These are phyloP conservation scores for Phytopythium delawarense DNA, from an alignment of 352 stramenopile genomes.

Conservation along the genomic window DNA sequence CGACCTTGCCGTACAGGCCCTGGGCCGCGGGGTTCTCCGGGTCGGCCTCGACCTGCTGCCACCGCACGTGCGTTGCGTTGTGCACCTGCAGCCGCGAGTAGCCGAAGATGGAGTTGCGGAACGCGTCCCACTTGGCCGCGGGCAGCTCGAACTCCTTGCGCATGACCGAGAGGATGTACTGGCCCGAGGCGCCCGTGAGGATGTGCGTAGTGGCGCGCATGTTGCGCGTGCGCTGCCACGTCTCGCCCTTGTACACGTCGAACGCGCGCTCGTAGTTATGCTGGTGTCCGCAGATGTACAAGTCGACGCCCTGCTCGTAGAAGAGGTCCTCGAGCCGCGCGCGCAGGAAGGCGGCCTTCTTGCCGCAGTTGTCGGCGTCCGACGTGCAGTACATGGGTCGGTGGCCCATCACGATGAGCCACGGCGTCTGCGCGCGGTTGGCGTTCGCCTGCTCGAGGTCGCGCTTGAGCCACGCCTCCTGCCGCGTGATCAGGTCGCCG, in stretches of 20 bases:
- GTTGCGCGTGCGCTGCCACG: conserved; percentile 65
- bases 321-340: conserved; percentile 76
- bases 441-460: conserved; percentile 62
- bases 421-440: conserved; percentile 62
- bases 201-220: conserved; percentile 88
- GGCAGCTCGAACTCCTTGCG: conserved; percentile 73
- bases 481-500: conserved; percentile 38
- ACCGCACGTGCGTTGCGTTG: conserved; percentile 88
- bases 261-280: conserved; percentile 90
- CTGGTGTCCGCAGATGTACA: conserved; percentile 88
- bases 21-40: conserved; percentile 69
- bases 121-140: conserved; percentile 62
- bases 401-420: conserved; percentile 84
- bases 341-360: conserved; percentile 56
- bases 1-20: conserved; percentile 71
- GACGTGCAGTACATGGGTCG: conserved; percentile 88
- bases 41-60: conserved; percentile 84
- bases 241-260: conserved; percentile 69
- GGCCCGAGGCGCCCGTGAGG: conserved; percentile 82
- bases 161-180: conserved; percentile 78
- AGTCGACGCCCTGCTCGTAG: conserved; percentile 73
- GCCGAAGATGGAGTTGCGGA: conserved; percentile 86
- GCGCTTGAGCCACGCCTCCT: conserved; percentile 61
- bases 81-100: conserved; percentile 80
- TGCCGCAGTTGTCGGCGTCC: conserved; percentile 63